These are phyloP conservation scores for Parsonsia alboflavescens DNA, from an alignment of 257 asterid genomes.

Conservation along the genomic window DNA sequence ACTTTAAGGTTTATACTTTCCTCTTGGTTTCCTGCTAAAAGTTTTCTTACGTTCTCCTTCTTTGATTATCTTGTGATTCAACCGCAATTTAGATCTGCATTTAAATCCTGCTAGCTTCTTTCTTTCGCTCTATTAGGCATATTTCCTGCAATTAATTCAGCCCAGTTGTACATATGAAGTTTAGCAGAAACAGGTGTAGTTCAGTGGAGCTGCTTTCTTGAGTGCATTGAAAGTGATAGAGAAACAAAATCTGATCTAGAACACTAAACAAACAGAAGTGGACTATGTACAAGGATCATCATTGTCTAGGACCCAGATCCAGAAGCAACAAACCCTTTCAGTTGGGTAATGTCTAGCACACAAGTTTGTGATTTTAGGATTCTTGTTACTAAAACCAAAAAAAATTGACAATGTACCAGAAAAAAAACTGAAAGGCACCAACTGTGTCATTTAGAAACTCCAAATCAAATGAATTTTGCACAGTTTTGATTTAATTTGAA, in stretches of 20 bases:
- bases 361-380: no score
- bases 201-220: neutral
- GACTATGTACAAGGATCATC: no score
- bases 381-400: no score
- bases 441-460: no score
- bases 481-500: no score
- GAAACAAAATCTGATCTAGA: neutral
- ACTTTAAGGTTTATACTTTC: neutral
- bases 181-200: neutral
- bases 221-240: neutral
- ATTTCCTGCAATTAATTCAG: neutral
- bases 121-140: neutral
- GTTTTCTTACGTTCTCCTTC: neutral
- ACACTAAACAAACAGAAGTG: no score
- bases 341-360: no score
- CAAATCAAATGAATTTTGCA: no score
- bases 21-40: neutral
- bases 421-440: no score
- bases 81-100: neutral
- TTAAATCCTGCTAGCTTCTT: neutral
- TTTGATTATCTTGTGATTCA: neutral
- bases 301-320: no score
- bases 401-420: no score
- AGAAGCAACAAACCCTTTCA: no score
- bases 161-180: neutral